These are phyloP conservation scores for Dendrothele bispora DNA, from an alignment of 768 basidiomycete species.

Conservation along the genomic window DNA sequence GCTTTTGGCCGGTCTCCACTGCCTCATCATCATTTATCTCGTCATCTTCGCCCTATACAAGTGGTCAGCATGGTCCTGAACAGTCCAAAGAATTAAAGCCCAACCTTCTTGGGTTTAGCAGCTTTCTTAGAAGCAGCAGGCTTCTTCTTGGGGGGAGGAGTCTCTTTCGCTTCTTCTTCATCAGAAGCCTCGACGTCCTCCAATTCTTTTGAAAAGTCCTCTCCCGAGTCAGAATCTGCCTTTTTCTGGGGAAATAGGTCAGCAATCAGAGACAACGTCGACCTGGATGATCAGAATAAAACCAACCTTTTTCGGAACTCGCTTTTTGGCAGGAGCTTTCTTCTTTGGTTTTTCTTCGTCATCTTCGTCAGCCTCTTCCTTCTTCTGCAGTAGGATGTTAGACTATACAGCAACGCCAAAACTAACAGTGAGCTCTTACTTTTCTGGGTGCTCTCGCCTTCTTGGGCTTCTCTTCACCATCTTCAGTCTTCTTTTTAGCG, in stretches of 20 bases:
- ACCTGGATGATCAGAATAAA: not conserved
- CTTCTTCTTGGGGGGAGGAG: constrained; percentile 44
- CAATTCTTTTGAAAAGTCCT: constrained; percentile 45
- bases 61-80: not conserved
- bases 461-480: constrained; percentile 29
- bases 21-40: constrained; percentile 16
- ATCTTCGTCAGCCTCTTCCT: constrained; percentile 18
- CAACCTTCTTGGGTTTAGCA: constrained; percentile 36
- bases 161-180: constrained; percentile 39
- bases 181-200: constrained; percentile 38
- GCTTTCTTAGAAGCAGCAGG: constrained; percentile 36
- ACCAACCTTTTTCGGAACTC: constrained; percentile 39
- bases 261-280: constrained; percentile 4
- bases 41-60: not conserved
- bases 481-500: constrained; percentile 27
- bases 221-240: constrained; percentile 38
- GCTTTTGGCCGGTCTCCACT: constrained; percentile 1
- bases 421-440: constrained; percentile 24
- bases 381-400: not conserved
- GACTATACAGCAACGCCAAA: constrained; percentile 1
- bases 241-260: constrained; percentile 17
- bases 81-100: not conserved
- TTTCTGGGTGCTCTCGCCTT: constrained; percentile 25
- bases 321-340: constrained; percentile 50
- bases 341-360: constrained; percentile 31